Base-by-base conservation (phyloP, 306 rosid genomes). In the Cicer judaicum region DNA sequence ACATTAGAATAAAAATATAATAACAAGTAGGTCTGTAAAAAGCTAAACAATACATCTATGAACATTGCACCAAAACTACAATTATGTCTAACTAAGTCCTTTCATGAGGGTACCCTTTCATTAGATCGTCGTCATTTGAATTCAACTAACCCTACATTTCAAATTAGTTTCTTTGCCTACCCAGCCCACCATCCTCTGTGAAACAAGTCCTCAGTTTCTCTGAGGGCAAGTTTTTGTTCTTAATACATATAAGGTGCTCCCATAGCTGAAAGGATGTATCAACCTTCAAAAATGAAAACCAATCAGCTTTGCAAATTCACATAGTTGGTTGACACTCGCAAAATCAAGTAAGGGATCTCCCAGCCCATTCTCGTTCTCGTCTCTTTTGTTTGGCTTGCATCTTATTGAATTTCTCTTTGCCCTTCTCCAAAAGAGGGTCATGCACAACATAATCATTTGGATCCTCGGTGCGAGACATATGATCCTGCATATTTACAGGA, bases 391-490 rank as follows among this genome's bases (percentile, higher is more conserved):
- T 92, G 72, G 99, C 98, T 79, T 86, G 88, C 99, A 94, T 86
- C 83, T 70, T 83, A 78, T 92, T 92, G 65, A 92, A 92, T 84
- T 94, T 94, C 83, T 94, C 97, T 81, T 92, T 90, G 9, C 96
- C 98, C 79, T 94, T 94, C 89, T 92, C 99, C 85, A 94, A 76
- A 85, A 89, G 96, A 54, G 98, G 98, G 80, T 94, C 99, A 54
- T 71, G 93, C 77, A 94, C 89, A 60, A 89, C 92, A 10, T 94
- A 94, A 81, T 94, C 99, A 57, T 94, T 87, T 3, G 88, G 86
- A 79, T 92, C 91, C 10, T 92, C 93, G 6, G 18, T 88, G 44
- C 97, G 97, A 78, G 97, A 82, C 99, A 94, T 94, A 76, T 82
- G 90, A 63, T 89, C 93, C 99, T 94, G 87, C 87, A 75, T 10